These are phyloP conservation scores for Dryadomyces quercus-mongolicae DNA, from an alignment of 2,329 filamentous ascomycete genomes.

Conservation along the genomic window DNA sequence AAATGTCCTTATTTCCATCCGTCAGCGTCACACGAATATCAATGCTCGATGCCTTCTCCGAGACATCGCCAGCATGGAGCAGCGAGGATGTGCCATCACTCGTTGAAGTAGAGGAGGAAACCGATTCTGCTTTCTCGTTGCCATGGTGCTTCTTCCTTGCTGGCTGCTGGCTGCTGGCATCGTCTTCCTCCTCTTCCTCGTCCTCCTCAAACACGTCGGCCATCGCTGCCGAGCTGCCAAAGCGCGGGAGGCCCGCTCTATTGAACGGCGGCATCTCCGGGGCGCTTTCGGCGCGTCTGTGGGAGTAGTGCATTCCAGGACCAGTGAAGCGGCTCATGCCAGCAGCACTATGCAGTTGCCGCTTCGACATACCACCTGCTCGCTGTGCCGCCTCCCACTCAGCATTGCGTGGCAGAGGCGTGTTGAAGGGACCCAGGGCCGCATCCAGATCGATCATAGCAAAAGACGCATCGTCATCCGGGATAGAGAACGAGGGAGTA, in stretches of 20 bases:
- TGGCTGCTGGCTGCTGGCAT: neutral
- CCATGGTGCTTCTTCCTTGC: neutral
- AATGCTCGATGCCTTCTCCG: conserved; percentile 9
- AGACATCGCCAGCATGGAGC: neutral
- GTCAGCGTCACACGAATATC: conserved; percentile 12
- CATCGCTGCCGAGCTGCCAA: conserved; percentile 61
- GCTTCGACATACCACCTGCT: conserved; percentile 43
- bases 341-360: conserved; percentile 66
- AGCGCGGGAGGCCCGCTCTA: conserved; percentile 45
- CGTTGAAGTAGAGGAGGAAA: conserved; percentile 1
- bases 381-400: conserved; percentile 57
- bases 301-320: conserved; percentile 60
- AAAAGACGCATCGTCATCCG: conserved; percentile 54
- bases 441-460: conserved; percentile 91
- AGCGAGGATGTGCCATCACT: conserved; percentile 1
- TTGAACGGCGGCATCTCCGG: conserved; percentile 71
- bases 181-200: conserved; percentile 45
- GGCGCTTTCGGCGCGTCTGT: conserved; percentile 68
- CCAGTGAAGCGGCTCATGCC: conserved; percentile 57
- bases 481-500: conserved; percentile 15
- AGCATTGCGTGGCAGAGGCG: conserved; percentile 50
- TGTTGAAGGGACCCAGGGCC: conserved; percentile 85
- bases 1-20: conserved; percentile 2
- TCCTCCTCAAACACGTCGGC: conserved; percentile 81
- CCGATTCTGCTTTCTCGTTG: conserved; percentile 1